phyloP scores from a whole-genome alignment of 305 asterid genomes.

The Solanum hybrid region DNA sequence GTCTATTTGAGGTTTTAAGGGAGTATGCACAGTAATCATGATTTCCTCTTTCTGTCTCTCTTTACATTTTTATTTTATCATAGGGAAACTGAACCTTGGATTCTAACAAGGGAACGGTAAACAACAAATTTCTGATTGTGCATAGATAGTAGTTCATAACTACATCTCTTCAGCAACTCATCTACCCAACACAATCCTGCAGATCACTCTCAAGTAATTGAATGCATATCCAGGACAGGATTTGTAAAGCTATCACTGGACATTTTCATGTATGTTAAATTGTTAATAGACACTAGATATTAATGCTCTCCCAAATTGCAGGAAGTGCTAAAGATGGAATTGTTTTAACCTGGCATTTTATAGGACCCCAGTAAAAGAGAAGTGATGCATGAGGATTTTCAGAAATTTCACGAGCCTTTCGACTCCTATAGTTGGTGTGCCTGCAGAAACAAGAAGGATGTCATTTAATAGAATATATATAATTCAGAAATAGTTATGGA shows the following conservation, averaged over 20 bases:
- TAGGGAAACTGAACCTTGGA: not conserved
- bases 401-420: constrained; percentile 30
- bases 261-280: not conserved
- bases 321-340: not conserved
- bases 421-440: constrained; percentile 66
- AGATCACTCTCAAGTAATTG: not conserved
- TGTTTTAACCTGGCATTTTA: constrained; percentile 33
- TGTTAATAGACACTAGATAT: not conserved
- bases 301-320: not conserved
- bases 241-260: not conserved
- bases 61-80: not conserved
- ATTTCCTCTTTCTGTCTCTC: not conserved
- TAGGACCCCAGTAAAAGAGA: constrained; percentile 36
- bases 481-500: constrained; percentile 7
- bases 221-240: not conserved
- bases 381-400: constrained; percentile 38
- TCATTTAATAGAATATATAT: not conserved
- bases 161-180: not conserved
- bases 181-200: not conserved
- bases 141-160: not conserved
- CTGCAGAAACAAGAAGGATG: constrained; percentile 32
- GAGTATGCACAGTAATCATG: not conserved
- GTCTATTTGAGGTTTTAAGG: not conserved
- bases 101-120: not conserved
- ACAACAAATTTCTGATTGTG: not conserved